phyloP scores from a whole-genome alignment of 2,329 filamentous ascomycete genomes.

The Aspergillus aculeatus region DNA sequence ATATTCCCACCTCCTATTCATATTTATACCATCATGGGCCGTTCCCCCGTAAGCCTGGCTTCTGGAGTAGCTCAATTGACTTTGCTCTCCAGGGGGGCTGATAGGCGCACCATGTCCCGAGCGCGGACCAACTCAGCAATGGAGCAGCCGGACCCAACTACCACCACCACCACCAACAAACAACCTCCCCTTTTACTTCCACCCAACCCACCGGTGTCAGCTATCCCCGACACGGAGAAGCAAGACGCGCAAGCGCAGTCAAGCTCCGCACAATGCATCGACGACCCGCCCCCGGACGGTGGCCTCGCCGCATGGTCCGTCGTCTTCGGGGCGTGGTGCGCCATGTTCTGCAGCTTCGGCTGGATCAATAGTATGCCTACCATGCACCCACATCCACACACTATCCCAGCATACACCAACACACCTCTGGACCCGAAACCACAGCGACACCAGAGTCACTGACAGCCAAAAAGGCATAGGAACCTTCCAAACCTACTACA shows the following conservation, averaged over 20 bases:
- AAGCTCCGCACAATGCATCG: neutral
- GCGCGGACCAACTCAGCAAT: too few relatives aligned
- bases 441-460: neutral
- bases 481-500: slow-evolving; percentile 60
- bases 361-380: slow-evolving; percentile 38
- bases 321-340: slow-evolving; percentile 5
- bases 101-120: too few relatives aligned
- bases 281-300: slow-evolving; percentile 1
- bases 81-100: too few relatives aligned
- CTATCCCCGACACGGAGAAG: neutral
- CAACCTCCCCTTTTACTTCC: too few relatives aligned
- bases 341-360: slow-evolving; percentile 48
- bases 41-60: too few relatives aligned
- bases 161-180: too few relatives aligned
- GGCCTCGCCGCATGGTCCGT: slow-evolving; percentile 5
- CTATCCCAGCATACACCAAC: neutral
- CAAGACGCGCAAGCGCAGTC: neutral
- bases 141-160: too few relatives aligned
- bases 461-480: slow-evolving; percentile 41
- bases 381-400: neutral
- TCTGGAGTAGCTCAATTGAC: too few relatives aligned
- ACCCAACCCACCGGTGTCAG: too few relatives aligned
- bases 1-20: too few relatives aligned
- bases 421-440: neutral
- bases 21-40: too few relatives aligned